Base-by-base conservation (phyloP, 495 filamentous ascomycete species). In the Neurospora sp. region DNA sequence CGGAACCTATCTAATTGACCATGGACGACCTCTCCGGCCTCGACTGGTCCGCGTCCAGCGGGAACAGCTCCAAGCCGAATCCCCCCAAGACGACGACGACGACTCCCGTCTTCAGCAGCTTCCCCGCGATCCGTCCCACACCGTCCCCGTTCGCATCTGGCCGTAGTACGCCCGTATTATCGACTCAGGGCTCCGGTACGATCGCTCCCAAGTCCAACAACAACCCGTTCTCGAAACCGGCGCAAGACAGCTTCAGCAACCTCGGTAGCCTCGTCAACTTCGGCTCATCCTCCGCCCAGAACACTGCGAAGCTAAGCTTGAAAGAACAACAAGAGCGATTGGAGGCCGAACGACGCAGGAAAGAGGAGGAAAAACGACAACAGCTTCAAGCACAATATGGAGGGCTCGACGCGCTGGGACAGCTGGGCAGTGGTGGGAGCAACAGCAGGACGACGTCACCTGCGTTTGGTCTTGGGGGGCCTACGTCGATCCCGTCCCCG, bases 171-270 rank as follows among this genome's bases (percentile, higher is more conserved):
- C 91, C 92, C 3, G 12, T 18, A 5, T 81, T 91, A 37, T 88
- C 89, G 39, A 76, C 86, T 10, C 85, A 89, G 73, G 85, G 86
- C 31, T 86, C 87, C 71, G 83, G 85, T 14, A 83, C 83, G 76
- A 79, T 79, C 76, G 81, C 76, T 80, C 38, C 84, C 85, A 85
- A 82, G 23, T 85, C 89, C 1, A 66, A 66, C 54, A 66, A 66
- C 54, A 66, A 66, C 27, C 89, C 90, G 76, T 77, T 88, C 5
- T 78, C 89, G 7, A 91, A 91, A 42, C 88, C 91, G 2, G 85
- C 87, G 6, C 87, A 87, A 71, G 95, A 98, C 80, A 96, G 92
- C 84, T 99, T 99, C 79, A 92, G 94, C 75, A 93, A 92, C 77
- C 85, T 99, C 27, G 91, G 94, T 74, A 93, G 91, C 78, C 85